phyloP scores from a whole-genome alignment of 331 rosid genomes.

The Spiraea crenata region DNA sequence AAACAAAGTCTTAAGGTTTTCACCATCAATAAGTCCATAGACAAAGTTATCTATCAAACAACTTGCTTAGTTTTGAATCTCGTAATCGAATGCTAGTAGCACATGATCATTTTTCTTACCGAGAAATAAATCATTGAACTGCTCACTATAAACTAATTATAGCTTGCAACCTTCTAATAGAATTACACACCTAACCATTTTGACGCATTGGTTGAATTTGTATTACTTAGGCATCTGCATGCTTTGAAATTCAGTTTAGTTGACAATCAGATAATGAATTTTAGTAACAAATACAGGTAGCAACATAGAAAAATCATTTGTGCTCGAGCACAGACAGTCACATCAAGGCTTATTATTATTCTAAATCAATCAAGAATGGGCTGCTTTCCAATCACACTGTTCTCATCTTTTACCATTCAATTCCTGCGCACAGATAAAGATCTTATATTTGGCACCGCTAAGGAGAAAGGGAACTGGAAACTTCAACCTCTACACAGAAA shows the following conservation, averaged over 20 bases:
- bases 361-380: not conserved
- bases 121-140: not conserved
- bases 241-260: no score
- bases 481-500: not conserved
- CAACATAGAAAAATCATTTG: not conserved
- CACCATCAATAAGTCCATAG: not conserved
- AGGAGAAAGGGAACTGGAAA: not conserved
- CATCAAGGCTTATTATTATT: conserved; percentile 3
- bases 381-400: not conserved
- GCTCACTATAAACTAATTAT: not conserved
- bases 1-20: conserved; percentile 2
- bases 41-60: not conserved
- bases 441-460: not conserved
- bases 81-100: not conserved
- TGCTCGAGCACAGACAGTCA: not conserved
- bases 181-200: not conserved
- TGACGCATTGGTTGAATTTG: not conserved
- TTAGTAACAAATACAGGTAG: no score
- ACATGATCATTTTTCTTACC: not conserved
- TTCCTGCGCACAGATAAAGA: not conserved
- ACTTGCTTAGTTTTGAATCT: not conserved
- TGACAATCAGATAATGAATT: no score
- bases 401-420: not conserved
- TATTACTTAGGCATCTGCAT: not conserved
- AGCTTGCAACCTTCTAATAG: not conserved